Evolutionary conservation across 2,329 filamentous ascomycete genomes (phyloP).

Genomic region (Trichoderma harzianum): DNA sequence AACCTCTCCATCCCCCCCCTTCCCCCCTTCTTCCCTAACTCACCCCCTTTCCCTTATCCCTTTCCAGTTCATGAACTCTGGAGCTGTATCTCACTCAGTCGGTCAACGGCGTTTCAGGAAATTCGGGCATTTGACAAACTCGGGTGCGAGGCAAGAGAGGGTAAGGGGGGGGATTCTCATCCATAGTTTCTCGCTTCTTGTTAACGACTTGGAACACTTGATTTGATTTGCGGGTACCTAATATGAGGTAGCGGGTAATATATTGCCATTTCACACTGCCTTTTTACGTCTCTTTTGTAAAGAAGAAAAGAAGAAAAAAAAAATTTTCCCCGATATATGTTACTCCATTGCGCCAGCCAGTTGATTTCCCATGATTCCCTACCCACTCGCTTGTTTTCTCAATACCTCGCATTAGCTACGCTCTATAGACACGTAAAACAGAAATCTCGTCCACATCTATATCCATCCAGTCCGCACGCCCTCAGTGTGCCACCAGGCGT

Average conservation of each 20-base stretch:
- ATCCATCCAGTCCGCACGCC: slow-evolving; percentile 54
- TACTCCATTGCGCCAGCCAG: background rate
- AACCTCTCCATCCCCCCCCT: background rate
- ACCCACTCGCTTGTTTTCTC: background rate
- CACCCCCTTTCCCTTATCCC: background rate
- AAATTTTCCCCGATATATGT: background rate
- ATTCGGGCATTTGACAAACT: slow-evolving; percentile 13
- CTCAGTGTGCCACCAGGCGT: slow-evolving; percentile 51
- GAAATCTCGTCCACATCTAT: slow-evolving; percentile 54
- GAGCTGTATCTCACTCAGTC: background rate
- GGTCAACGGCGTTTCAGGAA: slow-evolving; percentile 18
- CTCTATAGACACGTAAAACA: slow-evolving; percentile 54
- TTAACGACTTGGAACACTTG: slow-evolving; percentile 3
- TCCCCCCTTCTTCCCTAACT: background rate
- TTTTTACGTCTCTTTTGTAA: background rate
- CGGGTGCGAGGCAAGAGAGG: slow-evolving; percentile 7
- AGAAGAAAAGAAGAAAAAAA: background rate
- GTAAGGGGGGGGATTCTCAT: background rate
- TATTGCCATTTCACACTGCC: slow-evolving; percentile 20
- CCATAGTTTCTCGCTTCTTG: slow-evolving; percentile 9
- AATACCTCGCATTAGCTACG: background rate
- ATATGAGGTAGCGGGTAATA: slow-evolving; percentile 28
- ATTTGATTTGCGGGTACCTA: slow-evolving; percentile 22
- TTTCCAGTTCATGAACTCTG: background rate
- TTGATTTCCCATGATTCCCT: background rate